Base-by-base conservation (phyloP, 2,329 filamentous ascomycete species). In the Cladosporium sp. region DNA sequence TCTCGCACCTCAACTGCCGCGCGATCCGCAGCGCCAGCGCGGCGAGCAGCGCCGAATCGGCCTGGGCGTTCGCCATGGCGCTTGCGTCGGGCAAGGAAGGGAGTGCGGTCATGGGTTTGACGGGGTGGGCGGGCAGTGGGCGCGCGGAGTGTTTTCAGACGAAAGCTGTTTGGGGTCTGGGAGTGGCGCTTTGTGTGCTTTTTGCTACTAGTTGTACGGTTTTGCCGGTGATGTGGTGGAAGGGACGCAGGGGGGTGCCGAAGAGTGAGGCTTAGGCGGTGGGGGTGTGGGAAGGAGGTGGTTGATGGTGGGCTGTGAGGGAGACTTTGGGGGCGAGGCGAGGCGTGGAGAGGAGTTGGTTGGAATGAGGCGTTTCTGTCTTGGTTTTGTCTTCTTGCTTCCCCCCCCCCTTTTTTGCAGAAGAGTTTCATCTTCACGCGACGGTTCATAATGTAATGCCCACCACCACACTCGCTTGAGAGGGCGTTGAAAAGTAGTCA, bases 151-250 rank as follows among this genome's bases (percentile, higher is more conserved):
- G 91, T 72, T 82, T 84, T 62, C 83, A 93, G 73, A 83, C 90
- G 67, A 94, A 95, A 77, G 81, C 86, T 13, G 80, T 93, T 57
- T 95, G 90, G 91, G 90, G 89, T 1, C 70, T 95, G 53, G 80
- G 82, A 66, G 91, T 95, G 67, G 83, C 83, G 4, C 78, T 94
- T 43, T 89, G 78, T 57, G 69, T 77, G 46, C 59, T 76, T 16
- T 76, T 74, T 59, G 70, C 69, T 8, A 70, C 68, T 43, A 74
- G 72, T 9, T 67, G 61, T 47, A 58, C 71, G 8, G 62, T 76
- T 25, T 60, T 77, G 52, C 73, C 73, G 2, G 73, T 72, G 16
- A 66, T 76, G 25, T 76, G 68, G 65, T 69, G 71, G 63, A 76
- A 76, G 69, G 71, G 69, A 59, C 74, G 70, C 67, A 74, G 70